Conservation (phyloP, 1,284 basidiomycete genomes). For the Caloboletus firmus region DNA sequence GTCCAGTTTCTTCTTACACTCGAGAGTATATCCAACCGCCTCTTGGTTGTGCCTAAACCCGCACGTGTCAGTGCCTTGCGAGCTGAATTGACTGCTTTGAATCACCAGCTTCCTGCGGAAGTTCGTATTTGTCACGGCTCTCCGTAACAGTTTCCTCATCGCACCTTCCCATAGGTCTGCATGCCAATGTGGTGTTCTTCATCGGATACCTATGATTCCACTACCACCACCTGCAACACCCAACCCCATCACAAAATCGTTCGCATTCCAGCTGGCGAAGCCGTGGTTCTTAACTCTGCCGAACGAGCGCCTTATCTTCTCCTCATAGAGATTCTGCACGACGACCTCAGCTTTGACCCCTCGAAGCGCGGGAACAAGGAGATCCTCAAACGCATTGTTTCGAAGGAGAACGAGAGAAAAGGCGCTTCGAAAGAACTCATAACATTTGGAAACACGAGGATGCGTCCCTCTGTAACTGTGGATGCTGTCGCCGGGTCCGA, state of each 20-base stretch:
- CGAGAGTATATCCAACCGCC: conserved; percentile 90
- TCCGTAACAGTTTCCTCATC: conserved; percentile 2
- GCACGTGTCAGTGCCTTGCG: conserved; percentile 93
- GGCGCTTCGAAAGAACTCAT: conserved; percentile 55
- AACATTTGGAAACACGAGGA: conserved; percentile 40
- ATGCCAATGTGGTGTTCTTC: conserved; percentile 96
- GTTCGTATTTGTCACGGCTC: conserved; percentile 42
- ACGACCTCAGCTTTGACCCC: conserved; percentile 95
- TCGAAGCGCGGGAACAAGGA: conserved; percentile 82
- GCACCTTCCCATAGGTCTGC: conserved; percentile 65
- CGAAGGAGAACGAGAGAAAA: conserved; percentile 64
- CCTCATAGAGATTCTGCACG: conserved; percentile 88
- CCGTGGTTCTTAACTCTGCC: conserved; percentile 97
- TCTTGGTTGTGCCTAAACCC: conserved; percentile 90
- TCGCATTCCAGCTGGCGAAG: conserved; percentile 96
- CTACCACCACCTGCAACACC: conserved; percentile 35
- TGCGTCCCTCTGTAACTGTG: conserved; percentile 25
- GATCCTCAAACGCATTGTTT: conserved; percentile 78
- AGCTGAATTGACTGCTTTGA: conserved; percentile 93
- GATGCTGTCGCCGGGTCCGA: conserved; percentile 26
- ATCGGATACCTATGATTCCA: conserved; percentile 51
- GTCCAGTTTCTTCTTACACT: conserved; percentile 85
- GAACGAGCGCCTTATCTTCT: conserved; percentile 94
- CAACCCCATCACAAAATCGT: conserved; percentile 93
- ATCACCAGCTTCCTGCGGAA: conserved; percentile 95